Conservation (phyloP, 352 stramenopile species). For the Phytophthora hybrid region DNA sequence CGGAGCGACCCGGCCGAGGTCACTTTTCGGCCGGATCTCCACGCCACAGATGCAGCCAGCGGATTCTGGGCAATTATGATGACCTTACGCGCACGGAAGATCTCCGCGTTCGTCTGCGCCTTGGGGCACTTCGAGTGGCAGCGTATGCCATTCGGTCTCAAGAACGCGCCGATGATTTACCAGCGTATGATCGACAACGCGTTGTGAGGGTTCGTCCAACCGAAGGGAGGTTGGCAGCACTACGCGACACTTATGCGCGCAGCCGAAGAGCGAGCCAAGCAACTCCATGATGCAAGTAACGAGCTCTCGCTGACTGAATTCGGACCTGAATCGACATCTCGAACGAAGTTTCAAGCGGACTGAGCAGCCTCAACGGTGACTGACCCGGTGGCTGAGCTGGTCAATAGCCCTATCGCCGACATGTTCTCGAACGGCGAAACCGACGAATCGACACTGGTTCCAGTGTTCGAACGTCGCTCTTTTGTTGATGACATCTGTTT, state of each 20-base stretch:
- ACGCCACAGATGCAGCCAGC: constrained; percentile 12
- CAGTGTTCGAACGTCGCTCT: background rate
- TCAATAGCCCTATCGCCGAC: too few species aligned
- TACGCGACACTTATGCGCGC: background rate
- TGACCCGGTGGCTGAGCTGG: background rate
- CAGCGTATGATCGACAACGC: constrained; percentile 4
- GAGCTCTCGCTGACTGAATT: background rate
- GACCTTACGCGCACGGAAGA: background rate
- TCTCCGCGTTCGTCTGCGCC: constrained; percentile 5
- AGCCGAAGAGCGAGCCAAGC: background rate
- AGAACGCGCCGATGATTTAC: constrained; percentile 16
- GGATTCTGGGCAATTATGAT: constrained; percentile 2
- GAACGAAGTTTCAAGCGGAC: background rate
- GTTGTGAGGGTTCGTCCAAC: background rate
- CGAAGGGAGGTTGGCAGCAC: background rate
- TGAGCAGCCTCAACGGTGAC: background rate
- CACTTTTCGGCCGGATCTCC: too few species aligned
- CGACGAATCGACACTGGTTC: too few species aligned
- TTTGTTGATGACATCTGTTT: constrained; percentile 32
- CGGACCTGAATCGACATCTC: background rate
- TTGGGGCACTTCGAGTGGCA: constrained; percentile 17
- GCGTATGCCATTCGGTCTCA: constrained; percentile 1
- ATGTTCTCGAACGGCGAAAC: too few species aligned
- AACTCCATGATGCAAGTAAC: background rate
- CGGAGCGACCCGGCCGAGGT: too few species aligned